Percentiles rank a stretch among this genome's conserved stretches.
Evolutionary conservation across 2,329 filamentous ascomycete species (phyloP).

Genomic region (Fusarium sp.): DNA sequence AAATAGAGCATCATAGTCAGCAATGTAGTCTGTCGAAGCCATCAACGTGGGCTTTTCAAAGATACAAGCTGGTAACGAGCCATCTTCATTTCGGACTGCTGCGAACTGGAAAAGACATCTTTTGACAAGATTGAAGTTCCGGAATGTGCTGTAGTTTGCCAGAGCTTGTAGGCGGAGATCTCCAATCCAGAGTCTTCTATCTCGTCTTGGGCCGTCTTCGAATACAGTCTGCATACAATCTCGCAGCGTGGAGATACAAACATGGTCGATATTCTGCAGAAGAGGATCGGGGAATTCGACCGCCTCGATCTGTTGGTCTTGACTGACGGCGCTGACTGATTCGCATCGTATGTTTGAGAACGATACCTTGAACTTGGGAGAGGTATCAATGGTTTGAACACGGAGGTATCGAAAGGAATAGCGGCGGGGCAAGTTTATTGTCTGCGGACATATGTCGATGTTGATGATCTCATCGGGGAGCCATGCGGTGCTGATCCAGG

Average conservation of each 20-base stretch:
- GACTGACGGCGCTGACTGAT: neutral
- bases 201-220: constrained; percentile 55
- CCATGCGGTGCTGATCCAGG: constrained; percentile 56
- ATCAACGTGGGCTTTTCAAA: neutral
- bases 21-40: neutral
- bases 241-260: constrained; percentile 50
- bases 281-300: neutral
- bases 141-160: constrained; percentile 54
- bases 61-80: neutral
- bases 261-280: neutral
- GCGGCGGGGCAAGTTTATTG: neutral
- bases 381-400: neutral
- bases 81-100: neutral
- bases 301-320: neutral
- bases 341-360: neutral
- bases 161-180: constrained; percentile 54
- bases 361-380: neutral
- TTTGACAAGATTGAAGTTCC: constrained; percentile 42
- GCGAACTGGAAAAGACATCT: neutral
- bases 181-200: constrained; percentile 54
- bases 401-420: neutral
- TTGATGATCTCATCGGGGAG: constrained; percentile 51
- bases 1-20: neutral
- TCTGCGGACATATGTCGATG: neutral
- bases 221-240: constrained; percentile 57